phyloP scores from a whole-genome alignment of 2,329 filamentous ascomycete species.

The Beauveria sp. region DNA sequence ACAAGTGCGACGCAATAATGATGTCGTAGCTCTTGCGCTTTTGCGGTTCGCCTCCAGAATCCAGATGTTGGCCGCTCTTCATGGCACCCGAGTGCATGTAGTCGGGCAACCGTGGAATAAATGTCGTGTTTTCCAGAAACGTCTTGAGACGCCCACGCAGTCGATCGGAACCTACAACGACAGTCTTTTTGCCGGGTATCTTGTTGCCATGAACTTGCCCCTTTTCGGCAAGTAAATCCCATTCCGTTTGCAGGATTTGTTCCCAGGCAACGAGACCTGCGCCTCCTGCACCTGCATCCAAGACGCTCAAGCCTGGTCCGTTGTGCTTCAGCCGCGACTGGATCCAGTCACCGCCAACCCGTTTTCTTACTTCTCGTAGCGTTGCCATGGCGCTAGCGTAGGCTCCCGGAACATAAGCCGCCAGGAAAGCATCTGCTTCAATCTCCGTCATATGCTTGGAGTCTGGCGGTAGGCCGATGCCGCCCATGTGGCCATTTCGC shows the following conservation, averaged over 20 bases:
- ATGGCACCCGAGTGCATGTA: conserved; percentile 61
- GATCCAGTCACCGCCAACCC: conserved; percentile 65
- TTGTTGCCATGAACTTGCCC: conserved; percentile 33
- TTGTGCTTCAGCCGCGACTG: conserved; percentile 48
- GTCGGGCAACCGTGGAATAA: conserved; percentile 86
- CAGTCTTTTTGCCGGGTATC: conserved; percentile 67
- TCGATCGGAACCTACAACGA: conserved; percentile 67
- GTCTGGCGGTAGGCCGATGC: conserved; percentile 56
- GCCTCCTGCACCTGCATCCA: conserved; percentile 70
- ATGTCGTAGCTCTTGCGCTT: conserved; percentile 78
- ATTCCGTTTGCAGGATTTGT: conserved; percentile 73
- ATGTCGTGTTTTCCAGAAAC: conserved; percentile 82
- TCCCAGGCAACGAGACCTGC: conserved; percentile 69
- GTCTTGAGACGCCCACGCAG: conserved; percentile 68
- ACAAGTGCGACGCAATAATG: conserved; percentile 78
- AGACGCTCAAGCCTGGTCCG: conserved; percentile 48
- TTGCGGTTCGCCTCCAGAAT: conserved; percentile 46
- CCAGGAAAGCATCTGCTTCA: conserved; percentile 66
- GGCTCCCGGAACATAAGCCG: conserved; percentile 60
- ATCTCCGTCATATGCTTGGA: conserved; percentile 65
- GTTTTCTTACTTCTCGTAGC: conserved; percentile 65
- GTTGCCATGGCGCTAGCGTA: conserved; percentile 62
- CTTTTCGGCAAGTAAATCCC: conserved; percentile 57
- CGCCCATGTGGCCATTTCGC: conserved; percentile 52
- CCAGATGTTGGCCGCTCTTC: conserved; percentile 45